A percentile compares a stretch with the other conserved stretches of the same genome.
These are phyloP conservation scores for Kuraishia capsulata DNA, from an alignment of 805 yeast species.

Conservation along the genomic window DNA sequence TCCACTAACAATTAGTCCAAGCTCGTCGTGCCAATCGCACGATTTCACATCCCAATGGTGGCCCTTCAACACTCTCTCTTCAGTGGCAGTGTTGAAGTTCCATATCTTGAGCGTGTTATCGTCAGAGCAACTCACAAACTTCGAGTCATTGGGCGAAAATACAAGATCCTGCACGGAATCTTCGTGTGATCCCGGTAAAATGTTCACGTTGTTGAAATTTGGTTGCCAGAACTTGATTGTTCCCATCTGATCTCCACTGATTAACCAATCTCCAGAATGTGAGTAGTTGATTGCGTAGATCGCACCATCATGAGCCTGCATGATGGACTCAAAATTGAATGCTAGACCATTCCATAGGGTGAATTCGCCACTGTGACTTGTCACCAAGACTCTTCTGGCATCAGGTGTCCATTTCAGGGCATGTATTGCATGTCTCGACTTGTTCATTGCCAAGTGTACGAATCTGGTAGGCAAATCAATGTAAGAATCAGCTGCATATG, in stretches of 20 bases:
- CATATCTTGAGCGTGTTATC: slow-evolving; percentile 87
- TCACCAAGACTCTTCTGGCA: slow-evolving; percentile 83
- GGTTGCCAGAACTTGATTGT: slow-evolving; percentile 95
- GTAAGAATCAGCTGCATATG: slow-evolving; percentile 40
- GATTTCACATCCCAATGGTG: slow-evolving; percentile 99
- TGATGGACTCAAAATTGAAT: slow-evolving; percentile 90
- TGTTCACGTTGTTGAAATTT: slow-evolving; percentile 91
- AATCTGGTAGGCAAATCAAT: slow-evolving; percentile 71
- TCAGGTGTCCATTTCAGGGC: slow-evolving; percentile 96
- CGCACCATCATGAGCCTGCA: slow-evolving; percentile 97
- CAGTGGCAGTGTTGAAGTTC: slow-evolving; percentile 85
- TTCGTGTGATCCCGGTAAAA: slow-evolving; percentile 58
- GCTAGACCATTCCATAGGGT: slow-evolving; percentile 96
- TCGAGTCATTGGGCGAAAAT: slow-evolving; percentile 83
- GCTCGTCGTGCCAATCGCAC: slow-evolving; percentile 91
- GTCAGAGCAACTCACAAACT: slow-evolving; percentile 91
- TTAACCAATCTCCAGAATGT: slow-evolving; percentile 88
- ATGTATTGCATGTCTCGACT: slow-evolving; percentile 84
- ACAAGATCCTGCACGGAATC: slow-evolving; percentile 82
- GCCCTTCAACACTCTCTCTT: slow-evolving; percentile 73
- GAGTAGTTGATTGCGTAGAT: slow-evolving; percentile 73
- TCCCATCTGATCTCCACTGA: slow-evolving; percentile 93
- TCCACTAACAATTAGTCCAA: slow-evolving; percentile 85
- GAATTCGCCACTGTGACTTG: slow-evolving; percentile 90
- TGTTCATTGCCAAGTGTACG: slow-evolving; percentile 85